Conservation (phyloP, 352 stramenopile genomes). For the Pythium phragmiticola region DNA sequence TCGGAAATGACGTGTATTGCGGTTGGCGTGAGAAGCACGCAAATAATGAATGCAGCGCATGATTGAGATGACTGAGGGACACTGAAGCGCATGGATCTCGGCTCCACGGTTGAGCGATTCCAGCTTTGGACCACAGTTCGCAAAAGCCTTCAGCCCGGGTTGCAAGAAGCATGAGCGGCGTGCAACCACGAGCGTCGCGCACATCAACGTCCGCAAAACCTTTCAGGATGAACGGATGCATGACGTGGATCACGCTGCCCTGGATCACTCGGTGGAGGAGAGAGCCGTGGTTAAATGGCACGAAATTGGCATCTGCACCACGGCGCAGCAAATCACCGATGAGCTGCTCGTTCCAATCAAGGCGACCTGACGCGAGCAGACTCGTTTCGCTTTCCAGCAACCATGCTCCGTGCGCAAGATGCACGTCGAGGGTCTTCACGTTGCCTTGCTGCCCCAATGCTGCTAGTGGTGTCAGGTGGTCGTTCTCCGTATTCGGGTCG, state of each 20-base stretch:
- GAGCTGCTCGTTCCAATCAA: neutral
- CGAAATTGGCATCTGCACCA: neutral
- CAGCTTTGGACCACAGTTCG: too few species aligned
- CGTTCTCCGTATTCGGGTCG: constrained; percentile 12
- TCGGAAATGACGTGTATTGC: neutral
- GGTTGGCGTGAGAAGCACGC: neutral
- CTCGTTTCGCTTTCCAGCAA: neutral
- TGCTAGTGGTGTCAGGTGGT: neutral
- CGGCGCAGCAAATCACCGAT: neutral
- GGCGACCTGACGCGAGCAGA: neutral
- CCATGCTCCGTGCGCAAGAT: constrained; percentile 1
- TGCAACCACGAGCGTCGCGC: neutral
- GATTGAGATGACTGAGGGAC: neutral
- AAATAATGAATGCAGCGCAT: too few species aligned
- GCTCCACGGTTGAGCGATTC: too few species aligned
- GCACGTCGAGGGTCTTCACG: neutral
- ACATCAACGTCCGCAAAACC: constrained; percentile 8
- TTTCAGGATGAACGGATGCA: neutral
- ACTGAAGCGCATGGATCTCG: too few species aligned
- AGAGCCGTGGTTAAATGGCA: neutral
- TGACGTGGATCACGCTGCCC: neutral
- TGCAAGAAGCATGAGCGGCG: constrained; percentile 6
- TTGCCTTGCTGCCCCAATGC: neutral
- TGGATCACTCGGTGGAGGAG: neutral
- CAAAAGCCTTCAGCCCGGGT: too few species aligned